Percentiles rank a stretch among this genome's conserved stretches.
These are phyloP conservation scores for Backusella macrospora DNA, from an alignment of 192 early-diverging fungal genomes.

Conservation along the genomic window DNA sequence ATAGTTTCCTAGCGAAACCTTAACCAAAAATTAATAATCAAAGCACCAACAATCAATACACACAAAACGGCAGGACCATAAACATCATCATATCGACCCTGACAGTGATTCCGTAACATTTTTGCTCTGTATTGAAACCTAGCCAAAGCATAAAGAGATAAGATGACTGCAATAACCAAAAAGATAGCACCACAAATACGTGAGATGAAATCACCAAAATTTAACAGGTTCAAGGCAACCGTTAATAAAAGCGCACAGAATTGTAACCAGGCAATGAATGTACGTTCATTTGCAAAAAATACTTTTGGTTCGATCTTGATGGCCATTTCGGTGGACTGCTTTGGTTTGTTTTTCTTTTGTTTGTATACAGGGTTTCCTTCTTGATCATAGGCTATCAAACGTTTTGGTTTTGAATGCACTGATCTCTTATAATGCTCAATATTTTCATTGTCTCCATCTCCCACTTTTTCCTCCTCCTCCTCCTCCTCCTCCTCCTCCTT, in stretches of 20 bases:
- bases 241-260: constrained; percentile 71
- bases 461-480: not conserved
- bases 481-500: no score
- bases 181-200: constrained; percentile 61
- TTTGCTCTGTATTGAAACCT: constrained; percentile 29
- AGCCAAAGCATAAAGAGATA: constrained; percentile 25
- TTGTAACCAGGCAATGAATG: constrained; percentile 84
- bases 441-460: no score
- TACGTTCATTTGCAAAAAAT: constrained; percentile 88
- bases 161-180: constrained; percentile 24
- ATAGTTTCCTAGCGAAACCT: not conserved
- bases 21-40: constrained; percentile 35
- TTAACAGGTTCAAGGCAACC: constrained; percentile 72
- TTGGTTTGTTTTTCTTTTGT: not conserved
- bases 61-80: constrained; percentile 75
- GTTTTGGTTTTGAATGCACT: not conserved
- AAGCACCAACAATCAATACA: constrained; percentile 64
- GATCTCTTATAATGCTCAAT: no score
- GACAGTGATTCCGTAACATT: constrained; percentile 51
- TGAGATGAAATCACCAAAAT: constrained; percentile 65
- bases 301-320: constrained; percentile 83
- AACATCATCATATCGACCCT: constrained; percentile 67
- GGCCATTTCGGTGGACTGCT: constrained; percentile 3
- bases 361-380: not conserved
- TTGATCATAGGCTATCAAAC: not conserved